A percentile compares a stretch with the other conserved stretches of the same genome.
These are phyloP conservation scores for Knufia petricola DNA, from an alignment of 2,329 filamentous ascomycete genomes.

Conservation along the genomic window DNA sequence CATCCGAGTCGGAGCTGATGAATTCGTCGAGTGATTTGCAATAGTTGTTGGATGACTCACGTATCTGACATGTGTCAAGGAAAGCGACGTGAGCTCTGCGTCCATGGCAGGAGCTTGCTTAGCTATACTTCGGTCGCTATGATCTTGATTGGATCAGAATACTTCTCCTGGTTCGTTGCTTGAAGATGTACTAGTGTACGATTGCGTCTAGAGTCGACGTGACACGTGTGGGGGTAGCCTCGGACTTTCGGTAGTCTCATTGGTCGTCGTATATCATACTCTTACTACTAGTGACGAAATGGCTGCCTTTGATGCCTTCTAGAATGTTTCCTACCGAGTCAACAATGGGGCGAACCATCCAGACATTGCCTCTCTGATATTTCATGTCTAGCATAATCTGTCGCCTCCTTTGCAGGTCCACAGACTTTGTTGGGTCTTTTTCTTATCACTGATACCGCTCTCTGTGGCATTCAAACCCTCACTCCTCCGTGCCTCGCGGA, in stretches of 20 bases:
- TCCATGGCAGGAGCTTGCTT: no score
- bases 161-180: background rate
- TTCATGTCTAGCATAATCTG: background rate
- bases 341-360: background rate
- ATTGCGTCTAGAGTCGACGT: no score
- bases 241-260: no score
- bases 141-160: no score
- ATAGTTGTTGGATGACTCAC: conserved; percentile 51
- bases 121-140: no score
- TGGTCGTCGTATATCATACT: background rate
- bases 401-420: background rate
- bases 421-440: background rate
- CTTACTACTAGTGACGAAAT: background rate
- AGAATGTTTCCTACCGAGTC: background rate
- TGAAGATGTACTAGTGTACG: no score
- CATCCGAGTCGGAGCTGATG: no score
- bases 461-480: background rate
- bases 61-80: conserved; percentile 93
- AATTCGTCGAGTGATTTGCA: no score
- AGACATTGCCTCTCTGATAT: background rate
- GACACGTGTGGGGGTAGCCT: no score
- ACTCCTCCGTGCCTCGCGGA: background rate
- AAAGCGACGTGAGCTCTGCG: conserved; percentile 66
- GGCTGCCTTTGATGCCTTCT: background rate
- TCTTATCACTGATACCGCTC: background rate